These are phyloP conservation scores for Teunomyces gatunensis DNA, from an alignment of 805 yeast genomes.

Conservation along the genomic window DNA sequence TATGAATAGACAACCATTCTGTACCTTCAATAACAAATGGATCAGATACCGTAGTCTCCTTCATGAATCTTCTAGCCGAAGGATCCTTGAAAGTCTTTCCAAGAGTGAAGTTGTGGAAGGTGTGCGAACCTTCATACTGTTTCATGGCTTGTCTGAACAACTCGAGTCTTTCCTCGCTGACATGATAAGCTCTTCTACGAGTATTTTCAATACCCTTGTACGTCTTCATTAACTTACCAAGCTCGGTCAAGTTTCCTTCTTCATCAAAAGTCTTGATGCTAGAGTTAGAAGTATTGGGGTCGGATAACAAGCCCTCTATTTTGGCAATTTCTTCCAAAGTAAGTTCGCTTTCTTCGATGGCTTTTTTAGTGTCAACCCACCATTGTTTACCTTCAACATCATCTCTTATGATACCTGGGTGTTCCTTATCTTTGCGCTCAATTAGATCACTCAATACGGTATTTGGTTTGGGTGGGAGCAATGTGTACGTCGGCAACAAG, in stretches of 20 bases:
- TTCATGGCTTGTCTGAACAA: slow-evolving; percentile 66
- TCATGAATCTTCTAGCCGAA: slow-evolving; percentile 81
- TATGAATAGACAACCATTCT: slow-evolving; percentile 94
- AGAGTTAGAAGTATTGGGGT: slow-evolving; percentile 11
- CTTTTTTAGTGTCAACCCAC: slow-evolving; percentile 55
- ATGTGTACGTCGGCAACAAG: slow-evolving; percentile 84
- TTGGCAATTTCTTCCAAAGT: slow-evolving; percentile 25
- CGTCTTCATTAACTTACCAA: slow-evolving; percentile 44
- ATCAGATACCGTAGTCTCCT: slow-evolving; percentile 70
- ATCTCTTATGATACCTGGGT: slow-evolving; percentile 58
- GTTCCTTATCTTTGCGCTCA: slow-evolving; percentile 46
- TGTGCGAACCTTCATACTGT: slow-evolving; percentile 81
- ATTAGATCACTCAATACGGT: slow-evolving; percentile 63
- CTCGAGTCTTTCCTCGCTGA: slow-evolving; percentile 59
- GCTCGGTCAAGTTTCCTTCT: slow-evolving; percentile 35
- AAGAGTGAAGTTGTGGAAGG: slow-evolving; percentile 84
- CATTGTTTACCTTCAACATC: slow-evolving; percentile 72
- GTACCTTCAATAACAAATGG: slow-evolving; percentile 92
- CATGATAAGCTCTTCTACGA: slow-evolving; percentile 67
- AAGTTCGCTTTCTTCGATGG: slow-evolving; percentile 38
- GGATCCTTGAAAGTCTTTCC: slow-evolving; percentile 84
- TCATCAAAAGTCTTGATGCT: slow-evolving; percentile 31
- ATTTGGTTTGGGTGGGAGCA: slow-evolving; percentile 85
- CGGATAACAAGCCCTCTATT: slow-evolving; percentile 12
- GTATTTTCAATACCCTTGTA: slow-evolving; percentile 63